Conservation (phyloP, 2,329 filamentous ascomycete species). For the Ophiosphaerella korrae region DNA sequence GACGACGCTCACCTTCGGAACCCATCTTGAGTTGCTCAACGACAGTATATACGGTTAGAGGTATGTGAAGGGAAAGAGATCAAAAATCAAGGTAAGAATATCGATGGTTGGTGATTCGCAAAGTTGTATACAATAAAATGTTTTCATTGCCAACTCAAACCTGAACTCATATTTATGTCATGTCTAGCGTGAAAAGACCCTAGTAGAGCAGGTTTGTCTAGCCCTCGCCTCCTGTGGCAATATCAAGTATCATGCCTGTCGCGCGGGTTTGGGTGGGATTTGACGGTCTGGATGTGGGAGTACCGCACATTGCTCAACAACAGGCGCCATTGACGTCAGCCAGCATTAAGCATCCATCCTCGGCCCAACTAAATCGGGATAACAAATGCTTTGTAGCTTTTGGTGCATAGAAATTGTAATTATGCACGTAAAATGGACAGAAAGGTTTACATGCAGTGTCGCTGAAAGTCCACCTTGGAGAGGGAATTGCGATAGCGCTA, state of each 20-base stretch:
- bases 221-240: constrained; percentile 12
- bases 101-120: background rate
- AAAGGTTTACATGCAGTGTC: too few relatives aligned
- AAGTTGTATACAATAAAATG: background rate
- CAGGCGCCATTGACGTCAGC: constrained; percentile 33
- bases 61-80: background rate
- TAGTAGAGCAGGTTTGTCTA: constrained; percentile 27
- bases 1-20: constrained; percentile 28
- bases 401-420: too few relatives aligned
- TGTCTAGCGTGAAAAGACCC: constrained; percentile 9
- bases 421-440: too few relatives aligned
- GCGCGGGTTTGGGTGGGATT: constrained; percentile 5
- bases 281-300: constrained; percentile 13
- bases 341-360: background rate
- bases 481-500: too few relatives aligned
- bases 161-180: constrained; percentile 11
- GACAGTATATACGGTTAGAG: background rate
- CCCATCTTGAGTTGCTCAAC: constrained; percentile 18
- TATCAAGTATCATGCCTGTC: constrained; percentile 5
- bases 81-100: background rate
- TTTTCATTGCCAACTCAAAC: background rate
- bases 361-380: too few relatives aligned
- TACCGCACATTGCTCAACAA: constrained; percentile 27
- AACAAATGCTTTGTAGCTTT: too few relatives aligned
- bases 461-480: too few relatives aligned